These are phyloP conservation scores for Tephrocybe sp. DNA, from an alignment of 768 basidiomycete genomes.

Conservation along the genomic window DNA sequence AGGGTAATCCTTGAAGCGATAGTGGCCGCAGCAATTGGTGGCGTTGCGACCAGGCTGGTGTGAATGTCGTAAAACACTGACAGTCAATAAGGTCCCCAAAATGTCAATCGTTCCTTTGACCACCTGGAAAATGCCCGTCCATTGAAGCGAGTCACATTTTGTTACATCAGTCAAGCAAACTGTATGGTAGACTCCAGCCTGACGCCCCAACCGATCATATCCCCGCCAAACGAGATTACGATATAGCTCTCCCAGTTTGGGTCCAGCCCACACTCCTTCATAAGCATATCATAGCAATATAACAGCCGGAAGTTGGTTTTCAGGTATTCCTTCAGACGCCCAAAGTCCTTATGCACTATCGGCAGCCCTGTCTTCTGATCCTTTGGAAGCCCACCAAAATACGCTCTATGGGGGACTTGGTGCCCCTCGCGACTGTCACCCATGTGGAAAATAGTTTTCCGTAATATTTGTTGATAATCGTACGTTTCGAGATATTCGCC, in stretches of 20 bases:
- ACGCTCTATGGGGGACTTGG: constrained; percentile 27
- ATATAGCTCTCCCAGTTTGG: constrained; percentile 28
- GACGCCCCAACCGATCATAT: neutral
- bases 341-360: constrained; percentile 20
- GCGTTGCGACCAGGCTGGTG: no score
- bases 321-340: constrained; percentile 28
- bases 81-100: no score
- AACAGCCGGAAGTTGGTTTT: constrained; percentile 34
- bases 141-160: no score
- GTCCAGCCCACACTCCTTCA: constrained; percentile 31
- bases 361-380: constrained; percentile 5
- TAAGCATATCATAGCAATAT: constrained; percentile 36
- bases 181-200: neutral
- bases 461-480: constrained; percentile 20
- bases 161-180: no score
- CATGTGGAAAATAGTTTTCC: constrained; percentile 13
- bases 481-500: constrained; percentile 24
- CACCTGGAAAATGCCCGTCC: no score
- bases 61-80: no score
- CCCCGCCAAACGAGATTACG: constrained; percentile 13
- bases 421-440: constrained; percentile 26
- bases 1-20: no score
- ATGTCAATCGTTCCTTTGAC: no score
- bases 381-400: constrained; percentile 17
- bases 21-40: no score